Percentiles rank a stretch among this genome's conserved stretches.
Conservation (phyloP, 2,329 filamentous ascomycete genomes). For the Aspergillus puulaauensis region DNA sequence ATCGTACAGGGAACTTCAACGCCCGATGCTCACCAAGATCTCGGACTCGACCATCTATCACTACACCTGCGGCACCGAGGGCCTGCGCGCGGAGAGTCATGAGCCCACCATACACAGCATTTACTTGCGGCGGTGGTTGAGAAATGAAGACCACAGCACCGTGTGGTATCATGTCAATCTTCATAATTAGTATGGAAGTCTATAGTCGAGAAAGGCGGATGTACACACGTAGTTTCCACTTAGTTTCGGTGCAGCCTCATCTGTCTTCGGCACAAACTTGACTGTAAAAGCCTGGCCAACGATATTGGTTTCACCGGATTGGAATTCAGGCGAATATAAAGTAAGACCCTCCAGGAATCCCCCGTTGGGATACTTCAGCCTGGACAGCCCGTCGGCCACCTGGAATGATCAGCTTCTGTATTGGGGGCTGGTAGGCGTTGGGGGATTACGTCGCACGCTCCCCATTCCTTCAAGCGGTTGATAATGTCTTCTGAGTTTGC, state of each 20-base stretch:
- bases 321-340: slow-evolving; percentile 55
- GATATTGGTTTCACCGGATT: slow-evolving; percentile 53
- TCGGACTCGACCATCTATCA: slow-evolving; percentile 55
- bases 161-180: slow-evolving; percentile 52
- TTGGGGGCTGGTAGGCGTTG: not conserved
- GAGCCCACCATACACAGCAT: slow-evolving; percentile 53
- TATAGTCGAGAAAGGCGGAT: not conserved
- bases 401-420: not conserved
- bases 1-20: slow-evolving; percentile 24
- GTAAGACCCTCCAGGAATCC: slow-evolving; percentile 56
- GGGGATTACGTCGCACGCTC: not conserved
- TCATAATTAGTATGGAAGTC: not conserved
- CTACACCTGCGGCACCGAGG: slow-evolving; percentile 48
- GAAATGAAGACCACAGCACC: slow-evolving; percentile 54
- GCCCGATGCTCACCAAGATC: slow-evolving; percentile 56
- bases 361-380: slow-evolving; percentile 34
- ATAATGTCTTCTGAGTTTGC: not conserved
- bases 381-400: slow-evolving; percentile 5
- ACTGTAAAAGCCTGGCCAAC: slow-evolving; percentile 58
- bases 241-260: slow-evolving; percentile 29
- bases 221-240: not conserved
- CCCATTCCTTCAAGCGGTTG: not conserved
- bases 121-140: slow-evolving; percentile 45
- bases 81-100: slow-evolving; percentile 52
- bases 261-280: slow-evolving; percentile 44